These are phyloP conservation scores for Pythium grandisporangium DNA, from an alignment of 352 stramenopile species.

Conservation along the genomic window DNA sequence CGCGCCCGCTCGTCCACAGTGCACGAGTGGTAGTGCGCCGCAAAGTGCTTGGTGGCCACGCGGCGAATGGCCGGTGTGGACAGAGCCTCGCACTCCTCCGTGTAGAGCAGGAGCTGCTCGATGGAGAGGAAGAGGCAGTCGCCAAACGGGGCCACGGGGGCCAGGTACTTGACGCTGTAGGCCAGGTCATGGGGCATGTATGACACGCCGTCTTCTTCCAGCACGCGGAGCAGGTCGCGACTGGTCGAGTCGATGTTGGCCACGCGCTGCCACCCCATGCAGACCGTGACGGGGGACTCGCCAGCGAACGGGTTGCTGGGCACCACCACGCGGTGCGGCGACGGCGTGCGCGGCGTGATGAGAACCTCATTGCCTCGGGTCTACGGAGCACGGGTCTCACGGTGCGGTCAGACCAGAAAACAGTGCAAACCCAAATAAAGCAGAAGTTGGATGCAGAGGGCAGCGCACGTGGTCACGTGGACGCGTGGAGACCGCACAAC, in stretches of 20 bases:
- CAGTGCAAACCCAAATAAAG: not conserved
- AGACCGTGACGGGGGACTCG: conserved; percentile 69
- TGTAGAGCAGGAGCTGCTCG: conserved; percentile 80
- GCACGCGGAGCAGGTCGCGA: conserved; percentile 57
- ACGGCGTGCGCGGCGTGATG: conserved; percentile 47
- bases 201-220: conserved; percentile 80
- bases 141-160: conserved; percentile 67
- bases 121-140: conserved; percentile 86
- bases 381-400: too few relatives aligned
- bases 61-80: conserved; percentile 53
- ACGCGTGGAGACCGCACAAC: too few relatives aligned
- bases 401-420: too few relatives aligned
- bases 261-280: conserved; percentile 81
- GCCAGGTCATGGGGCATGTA: conserved; percentile 81
- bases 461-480: not conserved
- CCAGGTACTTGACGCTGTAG: conserved; percentile 86
- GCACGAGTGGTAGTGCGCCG: conserved; percentile 56
- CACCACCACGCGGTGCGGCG: conserved; percentile 38
- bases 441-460: conserved; percentile 4
- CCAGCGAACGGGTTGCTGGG: conserved; percentile 51
- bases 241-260: conserved; percentile 65
- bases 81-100: conserved; percentile 75
- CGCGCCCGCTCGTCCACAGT: conserved; percentile 52
- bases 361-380: conserved; percentile 44
- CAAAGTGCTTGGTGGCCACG: conserved; percentile 72